Base-by-base conservation (phyloP, 495 filamentous ascomycete species). In the Podospora australis region DNA sequence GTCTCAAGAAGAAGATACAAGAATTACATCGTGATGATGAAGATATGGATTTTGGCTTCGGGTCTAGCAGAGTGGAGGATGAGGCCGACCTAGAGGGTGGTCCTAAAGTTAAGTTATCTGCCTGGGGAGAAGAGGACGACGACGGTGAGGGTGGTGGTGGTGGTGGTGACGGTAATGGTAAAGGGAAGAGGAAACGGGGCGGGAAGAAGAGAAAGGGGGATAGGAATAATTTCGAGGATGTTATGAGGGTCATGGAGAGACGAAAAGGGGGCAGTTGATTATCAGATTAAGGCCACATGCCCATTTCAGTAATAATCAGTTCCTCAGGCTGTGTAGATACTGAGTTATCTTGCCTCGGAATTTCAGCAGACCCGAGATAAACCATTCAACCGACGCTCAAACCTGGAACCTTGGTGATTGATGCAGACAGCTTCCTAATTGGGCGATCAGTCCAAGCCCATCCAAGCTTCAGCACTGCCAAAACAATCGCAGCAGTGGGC, bases 21-120 rank as follows among this genome's bases (percentile, higher is more conserved):
- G 77, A 81, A 36, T 78, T 82, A 35, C 85, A 86, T 52, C 78
- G 90, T 35, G 92, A 98, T 67, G 81, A 87, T 9, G 87, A 90
- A 35, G 92, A 98, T 67, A 78, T 98, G 70, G 92, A 98, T 56
- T 73, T 96, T 65, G 92, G 89, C 25, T 97, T 98, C 60, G 92
- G 94, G 6, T 84, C 83, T 13, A 89, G 83, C 53, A 78, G 89
- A 19, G 78, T 83, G 49, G 88, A 84, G 39, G 90, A 95, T 56
- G 84, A 83, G 32, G 88, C 85, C 30, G 90, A 95, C 40, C 43
- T 66, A 20, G 68, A 66, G 10, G 81, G 75, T 11, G 70, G 74
- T 46, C n/a, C n/a, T n/a, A 79, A 71, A 51, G 71, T 88, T 35
- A 81, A 86, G 59, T 64, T 92, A 29, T 81, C 78, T 1, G 70